Evolutionary conservation across 306 rosid species (phyloP), one percentile per base, ranked within the genome.

Genomic region (Myrica gale): DNA sequence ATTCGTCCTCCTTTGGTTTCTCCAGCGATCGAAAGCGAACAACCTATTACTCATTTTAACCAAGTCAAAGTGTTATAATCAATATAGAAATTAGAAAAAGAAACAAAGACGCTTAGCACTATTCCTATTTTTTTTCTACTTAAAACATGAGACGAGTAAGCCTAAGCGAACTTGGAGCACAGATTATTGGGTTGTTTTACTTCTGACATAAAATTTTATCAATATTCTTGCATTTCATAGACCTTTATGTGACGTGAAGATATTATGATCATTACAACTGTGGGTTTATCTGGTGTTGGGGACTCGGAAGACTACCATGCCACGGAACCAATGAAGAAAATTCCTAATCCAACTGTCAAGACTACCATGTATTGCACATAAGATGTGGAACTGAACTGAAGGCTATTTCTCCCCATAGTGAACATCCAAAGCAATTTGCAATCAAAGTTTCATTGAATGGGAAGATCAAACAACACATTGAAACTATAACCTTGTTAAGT

Each of bases 1-100:
- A 85, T 82, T 82, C 86, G 50, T 85, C 86, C 54, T 86, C 87
- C 69, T 86, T 80, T 6, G 89, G 85, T 74, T 83, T 86, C 71
- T 86, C 87, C 2, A 86, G 74, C 7, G 85, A 77, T 32, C 87
- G 87, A 44, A 83, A 86, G 55, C 73, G 87, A 80, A 86, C 89
- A 77, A 86, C 81, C 87, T 86, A 75, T 51, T 17, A 10, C 41
- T 42, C 32, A 47, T 70, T 48, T 17, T 23, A 48, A 6, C 50
- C 5, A 12, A n/a, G 73, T 21, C 17, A 69, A 26, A 20, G 43
- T 39, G 13, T 12, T 6, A 23, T 5, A 50, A 6, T 21, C 56
- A 47, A 21, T 48, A 70, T 32, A 15, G 56, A 70, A 46, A 50
- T 12, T 19, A 9, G n/a, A 51, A 50, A 5, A 20, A 5, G 20